A percentile compares a stretch with the other conserved stretches of the same genome.
These are phyloP conservation scores for Colletotrichum shisoi DNA, from an alignment of 2,329 filamentous ascomycete species.

Conservation along the genomic window DNA sequence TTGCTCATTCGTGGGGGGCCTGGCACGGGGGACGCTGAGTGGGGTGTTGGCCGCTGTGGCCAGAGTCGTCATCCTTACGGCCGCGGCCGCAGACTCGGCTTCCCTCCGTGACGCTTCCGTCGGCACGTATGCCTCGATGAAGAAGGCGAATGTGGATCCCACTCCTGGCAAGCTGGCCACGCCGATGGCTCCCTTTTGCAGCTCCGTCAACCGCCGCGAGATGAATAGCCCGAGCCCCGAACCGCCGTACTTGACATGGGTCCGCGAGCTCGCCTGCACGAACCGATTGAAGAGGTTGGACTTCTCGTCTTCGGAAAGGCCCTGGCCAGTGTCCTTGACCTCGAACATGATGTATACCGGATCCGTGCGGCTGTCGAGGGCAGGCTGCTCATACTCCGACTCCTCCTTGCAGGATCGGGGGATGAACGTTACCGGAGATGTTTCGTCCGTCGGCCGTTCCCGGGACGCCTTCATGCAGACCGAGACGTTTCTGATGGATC, in stretches of 20 bases:
- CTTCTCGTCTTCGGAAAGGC: conserved; percentile 74
- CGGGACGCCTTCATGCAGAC: conserved; percentile 58
- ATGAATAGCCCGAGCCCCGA: conserved; percentile 83
- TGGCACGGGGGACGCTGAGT: conserved; percentile 4
- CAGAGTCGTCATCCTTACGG: conserved; percentile 28
- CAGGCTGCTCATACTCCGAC: conserved; percentile 49
- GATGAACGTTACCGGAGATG: conserved; percentile 67
- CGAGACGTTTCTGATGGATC: conserved; percentile 64
- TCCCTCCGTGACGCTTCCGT: conserved; percentile 52
- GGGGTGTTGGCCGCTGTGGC: conserved; percentile 24
- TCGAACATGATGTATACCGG: conserved; percentile 73
- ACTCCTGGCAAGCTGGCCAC: conserved; percentile 72
- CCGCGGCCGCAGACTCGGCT: conserved; percentile 50
- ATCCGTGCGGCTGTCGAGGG: conserved; percentile 49
- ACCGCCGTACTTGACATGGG: conserved; percentile 80
- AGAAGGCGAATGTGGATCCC: conserved; percentile 80
- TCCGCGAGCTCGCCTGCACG: conserved; percentile 77
- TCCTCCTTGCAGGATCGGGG: conserved; percentile 61
- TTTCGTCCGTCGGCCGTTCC: conserved; percentile 51
- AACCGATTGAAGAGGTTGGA: conserved; percentile 80
- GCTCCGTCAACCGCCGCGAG: conserved; percentile 77
- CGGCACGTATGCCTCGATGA: conserved; percentile 66
- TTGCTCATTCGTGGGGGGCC: conserved; percentile 20
- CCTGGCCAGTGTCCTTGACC: conserved; percentile 79
- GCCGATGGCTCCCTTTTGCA: conserved; percentile 82